Percentiles rank a stretch among this genome's conserved stretches.
Conservation (phyloP, 129 eudicot genomes). For the Escallonia rubra region DNA sequence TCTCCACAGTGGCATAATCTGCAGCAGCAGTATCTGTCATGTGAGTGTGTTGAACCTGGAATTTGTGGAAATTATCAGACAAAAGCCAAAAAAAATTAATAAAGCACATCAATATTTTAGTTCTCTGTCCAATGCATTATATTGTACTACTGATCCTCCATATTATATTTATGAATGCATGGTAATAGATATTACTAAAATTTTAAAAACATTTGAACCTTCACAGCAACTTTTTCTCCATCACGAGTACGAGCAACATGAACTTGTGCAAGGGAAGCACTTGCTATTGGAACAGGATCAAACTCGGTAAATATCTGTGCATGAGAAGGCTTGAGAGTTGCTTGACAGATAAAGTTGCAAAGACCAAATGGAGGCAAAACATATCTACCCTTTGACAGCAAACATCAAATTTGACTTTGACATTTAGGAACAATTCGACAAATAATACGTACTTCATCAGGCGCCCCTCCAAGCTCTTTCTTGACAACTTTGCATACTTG, state of each 20-base stretch:
- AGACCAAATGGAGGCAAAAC: slow-evolving; percentile 12
- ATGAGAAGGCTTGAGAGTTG: slow-evolving; percentile 16
- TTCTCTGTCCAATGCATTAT: neutral
- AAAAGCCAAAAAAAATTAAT: slow-evolving; percentile 1
- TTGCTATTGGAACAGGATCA: slow-evolving; percentile 88
- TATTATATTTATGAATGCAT: too few relatives aligned
- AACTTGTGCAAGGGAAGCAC: slow-evolving; percentile 99
- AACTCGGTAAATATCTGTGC: slow-evolving; percentile 77
- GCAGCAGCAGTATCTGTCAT: slow-evolving; percentile 99
- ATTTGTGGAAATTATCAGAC: neutral
- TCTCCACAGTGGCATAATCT: slow-evolving; percentile 88
- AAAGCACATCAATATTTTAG: neutral
- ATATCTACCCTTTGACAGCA: neutral
- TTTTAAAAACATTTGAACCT: slow-evolving; percentile 36
- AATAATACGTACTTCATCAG: slow-evolving; percentile 59
- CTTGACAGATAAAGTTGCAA: neutral
- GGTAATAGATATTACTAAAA: neutral
- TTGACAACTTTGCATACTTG: slow-evolving; percentile 81
- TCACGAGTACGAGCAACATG: slow-evolving; percentile 76
- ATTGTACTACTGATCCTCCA: too few relatives aligned
- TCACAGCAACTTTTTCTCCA: slow-evolving; percentile 92
- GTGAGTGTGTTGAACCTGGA: slow-evolving; percentile 92
- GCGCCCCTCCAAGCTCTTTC: slow-evolving; percentile 90
- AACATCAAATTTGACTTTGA: neutral
- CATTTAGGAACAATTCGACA: neutral